Evolutionary conservation across 2,329 filamentous ascomycete genomes (phyloP).

Genomic region (Trichophyton simii): DNA sequence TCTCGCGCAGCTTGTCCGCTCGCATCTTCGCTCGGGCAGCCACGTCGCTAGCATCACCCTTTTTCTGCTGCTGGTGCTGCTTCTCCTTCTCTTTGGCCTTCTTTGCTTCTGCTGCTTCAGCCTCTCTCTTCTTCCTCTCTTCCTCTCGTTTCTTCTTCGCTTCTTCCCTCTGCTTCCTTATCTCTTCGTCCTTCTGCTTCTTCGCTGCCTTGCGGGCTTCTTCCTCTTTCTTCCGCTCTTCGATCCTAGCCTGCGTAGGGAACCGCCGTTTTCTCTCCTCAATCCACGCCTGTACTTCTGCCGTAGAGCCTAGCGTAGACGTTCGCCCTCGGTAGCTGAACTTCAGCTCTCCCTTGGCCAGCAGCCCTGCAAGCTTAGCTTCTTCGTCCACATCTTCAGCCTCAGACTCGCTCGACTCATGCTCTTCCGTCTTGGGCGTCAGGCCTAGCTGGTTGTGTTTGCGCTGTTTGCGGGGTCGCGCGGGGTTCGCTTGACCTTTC

Average conservation of each 20-base stretch:
- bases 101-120: conserved; percentile 19
- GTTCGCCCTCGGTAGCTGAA: conserved; percentile 48
- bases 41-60: conserved; percentile 21
- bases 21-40: conserved; percentile 28
- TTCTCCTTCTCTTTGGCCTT: conserved; percentile 12
- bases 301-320: conserved; percentile 41
- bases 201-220: conserved; percentile 48
- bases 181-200: conserved; percentile 38
- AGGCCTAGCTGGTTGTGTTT: conserved; percentile 38
- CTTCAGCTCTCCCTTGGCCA: conserved; percentile 24
- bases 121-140: conserved; percentile 27
- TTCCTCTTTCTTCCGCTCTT: conserved; percentile 26
- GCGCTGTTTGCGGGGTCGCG: conserved; percentile 28
- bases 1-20: conserved; percentile 31
- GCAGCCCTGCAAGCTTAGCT: conserved; percentile 23
- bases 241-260: conserved; percentile 60
- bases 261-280: conserved; percentile 67
- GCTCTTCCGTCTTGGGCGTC: conserved; percentile 34
- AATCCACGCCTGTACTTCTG: conserved; percentile 68
- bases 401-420: conserved; percentile 36
- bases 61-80: conserved; percentile 13
- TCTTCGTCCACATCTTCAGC: conserved; percentile 35
- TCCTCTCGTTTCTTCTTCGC: conserved; percentile 21
- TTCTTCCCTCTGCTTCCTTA: conserved; percentile 35
- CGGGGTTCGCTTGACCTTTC: conserved; percentile 14